Evolutionary conservation across 2,329 filamentous ascomycete species (phyloP).

Genomic region (Colletotrichum sp.): DNA sequence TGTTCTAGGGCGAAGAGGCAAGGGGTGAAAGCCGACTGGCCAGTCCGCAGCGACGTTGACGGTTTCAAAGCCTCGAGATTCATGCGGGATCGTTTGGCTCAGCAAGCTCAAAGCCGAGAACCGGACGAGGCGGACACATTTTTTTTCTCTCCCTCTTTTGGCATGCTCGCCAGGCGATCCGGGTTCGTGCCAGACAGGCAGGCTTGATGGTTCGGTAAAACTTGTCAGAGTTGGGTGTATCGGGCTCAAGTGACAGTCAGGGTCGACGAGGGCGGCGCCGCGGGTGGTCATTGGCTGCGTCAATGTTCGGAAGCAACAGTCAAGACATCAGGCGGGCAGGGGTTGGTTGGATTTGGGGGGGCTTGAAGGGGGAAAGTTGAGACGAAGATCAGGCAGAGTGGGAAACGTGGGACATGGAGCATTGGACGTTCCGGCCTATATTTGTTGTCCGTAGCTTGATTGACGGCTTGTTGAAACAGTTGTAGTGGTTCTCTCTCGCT

Average conservation of each 20-base stretch:
- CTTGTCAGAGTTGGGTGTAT: neutral
- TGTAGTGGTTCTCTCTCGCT: neutral
- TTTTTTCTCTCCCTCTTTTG: neutral
- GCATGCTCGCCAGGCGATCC: neutral
- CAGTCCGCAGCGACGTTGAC: slow-evolving; percentile 1
- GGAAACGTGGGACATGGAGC: slow-evolving; percentile 13
- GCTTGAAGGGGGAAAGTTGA: neutral
- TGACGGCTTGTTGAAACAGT: slow-evolving; percentile 9
- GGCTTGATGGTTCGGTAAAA: neutral
- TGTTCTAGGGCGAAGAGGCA: slow-evolving; percentile 1
- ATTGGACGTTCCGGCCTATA: slow-evolving; percentile 10
- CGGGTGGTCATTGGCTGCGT: neutral
- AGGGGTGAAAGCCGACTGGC: neutral
- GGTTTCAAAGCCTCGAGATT: slow-evolving; percentile 8
- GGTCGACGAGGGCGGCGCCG: neutral
- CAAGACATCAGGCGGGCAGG: slow-evolving; percentile 11
- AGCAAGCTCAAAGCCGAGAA: slow-evolving; percentile 8
- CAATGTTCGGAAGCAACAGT: neutral
- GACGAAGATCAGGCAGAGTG: slow-evolving; percentile 19
- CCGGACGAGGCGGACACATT: slow-evolving; percentile 1
- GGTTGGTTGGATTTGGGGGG: neutral
- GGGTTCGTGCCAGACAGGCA: neutral
- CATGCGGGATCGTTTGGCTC: slow-evolving; percentile 7
- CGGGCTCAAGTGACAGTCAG: slow-evolving; percentile 4
- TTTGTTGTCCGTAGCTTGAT: neutral